Evolutionary conservation across 805 yeast species (phyloP), one percentile per base, ranked within the genome.

Genomic region (Nakazawaea ishiwadae): DNA sequence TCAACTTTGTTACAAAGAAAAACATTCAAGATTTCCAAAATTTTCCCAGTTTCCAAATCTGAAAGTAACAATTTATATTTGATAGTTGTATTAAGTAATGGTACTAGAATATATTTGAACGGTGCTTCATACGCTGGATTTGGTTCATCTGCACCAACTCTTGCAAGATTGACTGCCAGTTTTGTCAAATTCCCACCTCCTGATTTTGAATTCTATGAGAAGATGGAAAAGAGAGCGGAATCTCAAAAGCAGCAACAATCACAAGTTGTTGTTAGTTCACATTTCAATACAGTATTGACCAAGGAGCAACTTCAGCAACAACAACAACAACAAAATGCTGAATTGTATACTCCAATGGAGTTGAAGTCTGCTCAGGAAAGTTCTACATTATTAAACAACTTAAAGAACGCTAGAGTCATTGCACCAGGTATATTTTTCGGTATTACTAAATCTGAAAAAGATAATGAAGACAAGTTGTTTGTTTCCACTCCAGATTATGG

Each of bases 371-470:
- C 84, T 56, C 79, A 77, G 48, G 78, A 74, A 49, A 68, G 74
- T 0, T 68, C 79, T 5, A 60, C 70, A 2, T 56, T 88, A 36
- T 65, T 81, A 44, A 74, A 72, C 45, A 75, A 82, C 34, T 71
- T 84, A 20, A 66, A 73, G 31, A 66, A 78, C 9, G 71, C 84
- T 19, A 71, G 75, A 24, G 67, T 90, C 10, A 68, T 87, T 23
- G 79, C 95, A 16, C 96, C 96, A 0, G 96, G 95, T n/a, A 80
- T 88, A 3, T 90, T 80, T 53, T 70, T 90, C 46, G 82, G 86
- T 30, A 84, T 82, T 10, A 73, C 75, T 39, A 65, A 52, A 19
- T 46, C 49, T 8, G 39, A 46, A 4, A 54, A 55, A 4, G 62
- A 37, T 7, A 33, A 31, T n/a, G 62, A 69, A 4, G 72, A 68